Conservation (phyloP, 2,329 filamentous ascomycete genomes). For the Aspergillus tubingensis region DNA sequence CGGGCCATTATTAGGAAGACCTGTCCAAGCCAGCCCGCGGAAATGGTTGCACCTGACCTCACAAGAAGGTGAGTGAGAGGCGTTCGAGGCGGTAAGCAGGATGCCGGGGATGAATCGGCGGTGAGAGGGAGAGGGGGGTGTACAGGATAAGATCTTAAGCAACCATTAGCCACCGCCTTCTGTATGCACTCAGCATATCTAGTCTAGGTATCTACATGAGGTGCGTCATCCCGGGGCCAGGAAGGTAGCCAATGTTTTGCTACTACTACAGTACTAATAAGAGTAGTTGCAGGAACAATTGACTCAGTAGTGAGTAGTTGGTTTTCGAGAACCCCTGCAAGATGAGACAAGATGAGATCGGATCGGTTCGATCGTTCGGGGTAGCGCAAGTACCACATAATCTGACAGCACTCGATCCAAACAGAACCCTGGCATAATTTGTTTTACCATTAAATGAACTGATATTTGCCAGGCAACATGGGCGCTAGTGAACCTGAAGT, state of each 20-base stretch:
- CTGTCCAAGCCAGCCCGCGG: not conserved
- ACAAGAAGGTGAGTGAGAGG: not conserved
- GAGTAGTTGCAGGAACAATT: not conserved
- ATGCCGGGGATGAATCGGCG: not conserved
- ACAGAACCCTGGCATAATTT: not conserved
- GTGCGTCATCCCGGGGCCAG: not conserved
- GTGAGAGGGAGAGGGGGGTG: not conserved
- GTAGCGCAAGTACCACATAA: not conserved
- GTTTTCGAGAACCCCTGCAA: constrained; percentile 4
- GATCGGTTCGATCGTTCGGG: not conserved
- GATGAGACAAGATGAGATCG: constrained; percentile 13
- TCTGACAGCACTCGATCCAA: not conserved
- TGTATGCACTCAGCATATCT: not conserved
- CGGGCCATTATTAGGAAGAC: not conserved
- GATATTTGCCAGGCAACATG: not conserved
- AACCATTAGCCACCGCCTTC: not conserved
- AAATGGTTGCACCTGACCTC: not conserved
- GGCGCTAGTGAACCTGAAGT: not conserved
- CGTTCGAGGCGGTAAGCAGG: not conserved
- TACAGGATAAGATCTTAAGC: not conserved
- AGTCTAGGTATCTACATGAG: not conserved
- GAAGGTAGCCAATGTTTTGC: not conserved
- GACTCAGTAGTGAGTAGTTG: not conserved
- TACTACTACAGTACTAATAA: not conserved
- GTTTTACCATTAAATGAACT: not conserved